Base-by-base conservation (phyloP, 345 rosid species). In the Eucalyptus cloeziana region DNA sequence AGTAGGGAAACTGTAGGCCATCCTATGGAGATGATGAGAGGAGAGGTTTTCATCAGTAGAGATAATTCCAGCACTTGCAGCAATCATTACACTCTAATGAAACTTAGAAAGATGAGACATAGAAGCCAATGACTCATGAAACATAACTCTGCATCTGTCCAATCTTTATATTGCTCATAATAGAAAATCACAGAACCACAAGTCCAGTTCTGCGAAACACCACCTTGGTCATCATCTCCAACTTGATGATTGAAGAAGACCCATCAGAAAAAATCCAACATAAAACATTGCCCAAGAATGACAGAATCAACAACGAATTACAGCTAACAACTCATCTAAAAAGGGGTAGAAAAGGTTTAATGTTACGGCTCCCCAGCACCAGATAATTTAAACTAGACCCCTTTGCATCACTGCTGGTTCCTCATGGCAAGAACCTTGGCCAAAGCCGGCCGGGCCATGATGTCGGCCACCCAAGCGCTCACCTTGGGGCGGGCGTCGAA, bases 321-420 rank as follows among this genome's bases (percentile, higher is more conserved):
- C 17, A 3, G 4, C 3, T 13, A 30, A 7, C 7, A 24, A 13
- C 37, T 30, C 37, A 6, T 21, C 5, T 25, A 25, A 10, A 24
- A 58, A 93, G 50, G 89, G 86, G 47, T 92, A 93, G 49, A 95
- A 94, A 8, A 97, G 87, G 93, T 97, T 89, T 31, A 91, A 91
- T 44, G 95, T 95, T 30, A 94, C 93, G 37, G 99, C 96, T 92
- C 98, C 95, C 60, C 43, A 21, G 19, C 81, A 71, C 58, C 89
- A 88, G 86, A 49, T 27, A 43, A 43, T 15, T 43, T 10, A 30
- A 31, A n/a, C 87, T 49, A 58, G n/a, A 27, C 12, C 60, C 80
- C 79, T 88, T 45, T 3, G 25, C 49, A 40, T 33, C 43, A 85
- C 87, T 27, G 89, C 6, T 88, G 51, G 31, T 52, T 81, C 50